phyloP scores from a whole-genome alignment of 2,329 filamentous ascomycete genomes.

The Hypoxylon sp. region DNA sequence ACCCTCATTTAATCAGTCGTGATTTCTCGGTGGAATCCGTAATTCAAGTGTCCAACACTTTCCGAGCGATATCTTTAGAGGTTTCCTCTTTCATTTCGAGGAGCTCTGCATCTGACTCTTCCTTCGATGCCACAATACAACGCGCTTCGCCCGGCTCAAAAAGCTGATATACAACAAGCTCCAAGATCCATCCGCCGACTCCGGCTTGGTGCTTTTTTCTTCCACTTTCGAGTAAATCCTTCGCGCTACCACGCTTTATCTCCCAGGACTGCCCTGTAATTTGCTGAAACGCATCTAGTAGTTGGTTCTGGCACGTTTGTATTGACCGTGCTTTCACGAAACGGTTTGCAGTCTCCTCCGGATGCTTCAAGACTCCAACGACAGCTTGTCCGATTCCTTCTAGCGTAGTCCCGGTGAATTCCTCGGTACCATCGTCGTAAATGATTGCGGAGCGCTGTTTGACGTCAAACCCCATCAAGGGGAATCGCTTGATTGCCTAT shows the following conservation, averaged over 20 bases:
- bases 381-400: constrained; percentile 50
- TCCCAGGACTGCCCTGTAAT: constrained; percentile 44
- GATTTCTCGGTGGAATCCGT: too few relatives aligned
- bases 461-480: constrained; percentile 51
- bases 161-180: constrained; percentile 51
- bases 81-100: constrained; percentile 49
- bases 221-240: constrained; percentile 37
- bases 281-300: constrained; percentile 48
- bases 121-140: constrained; percentile 46
- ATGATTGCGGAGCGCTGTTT: constrained; percentile 44
- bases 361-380: constrained; percentile 31
- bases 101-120: constrained; percentile 47
- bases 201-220: constrained; percentile 45
- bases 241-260: constrained; percentile 35
- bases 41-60: constrained; percentile 41
- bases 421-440: constrained; percentile 48
- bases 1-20: too few relatives aligned
- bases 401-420: constrained; percentile 51
- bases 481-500: constrained; percentile 41
- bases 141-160: constrained; percentile 50
- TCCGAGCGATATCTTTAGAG: constrained; percentile 47
- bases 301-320: constrained; percentile 44
- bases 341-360: constrained; percentile 43
- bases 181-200: constrained; percentile 46
- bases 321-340: constrained; percentile 51